Conservation (phyloP, 257 asterid genomes). For the Solanum chilense region DNA sequence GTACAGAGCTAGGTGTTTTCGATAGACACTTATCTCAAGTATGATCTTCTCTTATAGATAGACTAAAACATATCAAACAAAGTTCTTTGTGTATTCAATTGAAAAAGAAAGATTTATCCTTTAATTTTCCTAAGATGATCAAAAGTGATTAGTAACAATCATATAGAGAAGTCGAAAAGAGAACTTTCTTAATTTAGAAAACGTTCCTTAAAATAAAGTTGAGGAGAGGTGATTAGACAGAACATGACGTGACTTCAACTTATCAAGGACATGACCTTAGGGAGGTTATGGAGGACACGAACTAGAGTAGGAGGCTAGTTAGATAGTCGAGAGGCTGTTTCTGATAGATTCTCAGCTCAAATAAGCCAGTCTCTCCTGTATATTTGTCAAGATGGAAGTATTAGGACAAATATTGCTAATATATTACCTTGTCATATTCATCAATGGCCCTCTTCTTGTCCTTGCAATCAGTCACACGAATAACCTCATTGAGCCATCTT, state of each 20-base stretch:
- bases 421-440: slow-evolving; percentile 21
- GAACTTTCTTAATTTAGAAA: background rate
- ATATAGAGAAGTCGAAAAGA: background rate
- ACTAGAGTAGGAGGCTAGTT: background rate
- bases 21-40: background rate
- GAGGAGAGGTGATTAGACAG: background rate
- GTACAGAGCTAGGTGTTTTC: too few species aligned
- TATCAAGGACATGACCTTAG: background rate
- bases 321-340: background rate
- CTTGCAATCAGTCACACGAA: slow-evolving; percentile 6
- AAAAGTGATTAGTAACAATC: background rate
- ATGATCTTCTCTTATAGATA: background rate
- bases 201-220: too few species aligned
- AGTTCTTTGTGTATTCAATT: background rate
- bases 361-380: background rate
- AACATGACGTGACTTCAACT: background rate
- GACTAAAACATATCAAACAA: background rate
- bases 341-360: background rate
- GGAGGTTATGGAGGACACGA: background rate
- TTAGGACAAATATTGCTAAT: background rate
- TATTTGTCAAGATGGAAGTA: background rate
- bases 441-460: slow-evolving; percentile 9
- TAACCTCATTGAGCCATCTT: slow-evolving; percentile 29
- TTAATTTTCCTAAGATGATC: background rate
- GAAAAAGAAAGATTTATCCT: background rate